Base-by-base conservation (phyloP, 257 asterid species). In the Schizonepeta tenuifolia region DNA sequence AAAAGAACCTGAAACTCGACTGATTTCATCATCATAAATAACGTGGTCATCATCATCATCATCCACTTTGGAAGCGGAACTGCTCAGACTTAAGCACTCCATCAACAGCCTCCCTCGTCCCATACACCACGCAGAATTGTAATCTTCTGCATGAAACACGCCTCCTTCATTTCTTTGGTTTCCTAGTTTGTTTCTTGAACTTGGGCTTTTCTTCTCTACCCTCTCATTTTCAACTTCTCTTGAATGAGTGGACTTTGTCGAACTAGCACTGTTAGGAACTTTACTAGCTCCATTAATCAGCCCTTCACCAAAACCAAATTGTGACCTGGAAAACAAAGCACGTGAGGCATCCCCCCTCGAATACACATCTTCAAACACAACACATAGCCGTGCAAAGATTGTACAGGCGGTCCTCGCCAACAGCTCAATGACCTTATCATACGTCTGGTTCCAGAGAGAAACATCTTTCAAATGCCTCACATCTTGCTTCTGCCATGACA, bases 401-500 rank as follows among this genome's bases (percentile, higher is more conserved):
- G 99, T 91, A 71, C 95, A 89, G 2, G 88, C 85, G 0, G 92
- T 89, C 83, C 97, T 80, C 0, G 90, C 96, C 83, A 94, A 73
- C 26, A 91, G 71, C 77, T 92, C 99, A n/a, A 88, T 86, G 26
- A 85, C 84, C 83, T 90, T 91, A 80, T 94, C 96, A 67, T 87
- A 86, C 2, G 93, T 84, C 82, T 80, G 95, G 75, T 88, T 89
- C 99, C 99, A 94, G 1, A 94, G 86, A 0, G 98, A 94, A 40
- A 80, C 87, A 31, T 90, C 88, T 77, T 88, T 87, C 87, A 89
- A 80, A 83, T 86, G 97, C 71, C 81, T 84, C 73, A 94, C 96
- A 67, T 89, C 93, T 74, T 94, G 97, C 75, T 80, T 87, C 81
- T 94, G 97, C 99, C 95, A 88, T 20, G 81, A 59, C 71, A 94